Conservation (phyloP, 106 monocot genomes). For the Chionographis japonica region DNA sequence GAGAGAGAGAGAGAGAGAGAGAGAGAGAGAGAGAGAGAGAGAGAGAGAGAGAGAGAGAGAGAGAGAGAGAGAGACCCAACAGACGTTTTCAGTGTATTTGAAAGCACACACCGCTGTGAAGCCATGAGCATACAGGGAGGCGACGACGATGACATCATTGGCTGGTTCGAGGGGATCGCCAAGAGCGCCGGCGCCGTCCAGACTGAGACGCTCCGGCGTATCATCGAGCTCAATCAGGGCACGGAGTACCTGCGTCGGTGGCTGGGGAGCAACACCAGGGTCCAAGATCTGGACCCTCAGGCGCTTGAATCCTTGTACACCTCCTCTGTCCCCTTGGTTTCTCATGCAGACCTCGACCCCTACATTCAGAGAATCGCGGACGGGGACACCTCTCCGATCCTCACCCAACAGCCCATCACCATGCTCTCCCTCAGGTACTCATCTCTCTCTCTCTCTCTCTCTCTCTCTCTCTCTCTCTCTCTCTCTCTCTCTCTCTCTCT, state of each 20-base stretch:
- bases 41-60: too few relatives aligned
- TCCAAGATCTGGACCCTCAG: constrained; percentile 11
- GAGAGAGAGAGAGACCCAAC: too few relatives aligned
- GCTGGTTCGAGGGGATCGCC: constrained; percentile 41
- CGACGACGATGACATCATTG: constrained; percentile 14
- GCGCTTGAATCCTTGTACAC: constrained; percentile 23
- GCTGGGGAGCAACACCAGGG: constrained; percentile 14
- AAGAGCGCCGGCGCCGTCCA: constrained; percentile 29
- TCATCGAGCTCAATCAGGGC: constrained; percentile 37
- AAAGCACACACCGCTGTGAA: too few relatives aligned
- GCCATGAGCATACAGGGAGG: not conserved
- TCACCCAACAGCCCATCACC: constrained; percentile 45
- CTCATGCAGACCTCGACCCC: constrained; percentile 47
- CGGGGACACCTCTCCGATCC: constrained; percentile 35
- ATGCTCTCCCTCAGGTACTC: constrained; percentile 47
- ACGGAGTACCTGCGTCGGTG: constrained; percentile 43
- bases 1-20: too few relatives aligned
- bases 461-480: too few relatives aligned
- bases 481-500: too few relatives aligned
- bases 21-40: too few relatives aligned
- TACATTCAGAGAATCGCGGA: constrained; percentile 55
- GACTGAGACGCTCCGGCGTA: constrained; percentile 42
- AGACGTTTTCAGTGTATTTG: too few relatives aligned
- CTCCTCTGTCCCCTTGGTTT: constrained; percentile 39
- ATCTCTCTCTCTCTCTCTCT: not conserved